Percentiles rank a stretch among this genome's conserved stretches.
Conservation (phyloP, 2,329 filamentous ascomycete genomes). For the Elsinoe fawcettii region DNA sequence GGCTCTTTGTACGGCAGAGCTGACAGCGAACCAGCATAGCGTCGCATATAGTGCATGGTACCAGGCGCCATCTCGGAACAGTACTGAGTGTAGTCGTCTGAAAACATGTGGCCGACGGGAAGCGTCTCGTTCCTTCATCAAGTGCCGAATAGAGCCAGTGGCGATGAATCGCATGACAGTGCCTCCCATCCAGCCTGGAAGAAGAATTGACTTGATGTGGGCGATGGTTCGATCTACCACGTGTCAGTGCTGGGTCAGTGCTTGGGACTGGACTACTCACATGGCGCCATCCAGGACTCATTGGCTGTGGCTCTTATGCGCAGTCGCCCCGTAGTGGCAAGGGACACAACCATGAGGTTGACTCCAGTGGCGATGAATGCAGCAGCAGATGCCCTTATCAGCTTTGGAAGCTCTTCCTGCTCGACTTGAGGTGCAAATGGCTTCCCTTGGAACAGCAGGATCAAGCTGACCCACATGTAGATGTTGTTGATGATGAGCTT, state of each 20-base stretch:
- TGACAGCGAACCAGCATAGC: constrained; percentile 45
- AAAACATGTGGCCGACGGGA: constrained; percentile 37
- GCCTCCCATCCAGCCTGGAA: constrained; percentile 42
- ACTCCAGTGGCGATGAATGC: neutral
- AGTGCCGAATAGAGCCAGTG: constrained; percentile 50
- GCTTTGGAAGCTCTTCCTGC: neutral
- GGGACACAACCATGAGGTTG: neutral
- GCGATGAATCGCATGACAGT: constrained; percentile 53
- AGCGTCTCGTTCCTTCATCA: constrained; percentile 51
- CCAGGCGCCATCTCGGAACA: constrained; percentile 49
- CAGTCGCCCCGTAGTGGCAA: neutral
- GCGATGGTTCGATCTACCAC: constrained; percentile 1
- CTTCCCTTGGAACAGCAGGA: neutral
- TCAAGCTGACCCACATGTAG: constrained; percentile 9
- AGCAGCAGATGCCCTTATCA: constrained; percentile 1
- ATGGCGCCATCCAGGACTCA: constrained; percentile 16
- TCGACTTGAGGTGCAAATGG: constrained; percentile 2
- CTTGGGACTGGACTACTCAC: neutral
- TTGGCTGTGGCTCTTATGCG: constrained; percentile 34
- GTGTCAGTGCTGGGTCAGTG: neutral
- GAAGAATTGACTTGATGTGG: constrained; percentile 19
- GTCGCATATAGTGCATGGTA: constrained; percentile 51
- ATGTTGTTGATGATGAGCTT: neutral
- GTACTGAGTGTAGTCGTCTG: constrained; percentile 46
- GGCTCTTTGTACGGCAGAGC: constrained; percentile 40